phyloP scores from a whole-genome alignment of 2,329 filamentous ascomycete genomes.

The Thielaviopsis populi region DNA sequence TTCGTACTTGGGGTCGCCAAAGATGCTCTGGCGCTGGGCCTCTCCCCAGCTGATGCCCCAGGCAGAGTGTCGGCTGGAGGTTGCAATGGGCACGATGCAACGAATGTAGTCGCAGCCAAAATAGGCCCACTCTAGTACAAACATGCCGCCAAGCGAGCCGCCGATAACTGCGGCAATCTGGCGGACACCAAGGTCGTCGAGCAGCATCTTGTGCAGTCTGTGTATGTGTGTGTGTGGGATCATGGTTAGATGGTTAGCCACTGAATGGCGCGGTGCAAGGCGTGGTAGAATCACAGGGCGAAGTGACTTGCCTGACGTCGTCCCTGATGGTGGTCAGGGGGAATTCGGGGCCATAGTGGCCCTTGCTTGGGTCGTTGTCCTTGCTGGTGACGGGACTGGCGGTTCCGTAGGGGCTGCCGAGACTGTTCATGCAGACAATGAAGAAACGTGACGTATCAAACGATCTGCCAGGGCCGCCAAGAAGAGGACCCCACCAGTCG shows the following conservation, averaged over 20 bases:
- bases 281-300: neutral
- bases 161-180: slow-evolving; percentile 68
- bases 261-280: neutral
- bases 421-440: slow-evolving; percentile 70
- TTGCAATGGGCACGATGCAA: slow-evolving; percentile 69
- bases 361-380: slow-evolving; percentile 59
- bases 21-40: slow-evolving; percentile 82
- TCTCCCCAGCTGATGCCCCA: slow-evolving; percentile 90
- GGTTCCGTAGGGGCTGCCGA: slow-evolving; percentile 73
- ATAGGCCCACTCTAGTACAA: slow-evolving; percentile 84
- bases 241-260: slow-evolving; percentile 8
- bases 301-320: slow-evolving; percentile 66
- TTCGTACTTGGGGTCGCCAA: slow-evolving; percentile 95
- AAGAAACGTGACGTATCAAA: slow-evolving; percentile 78
- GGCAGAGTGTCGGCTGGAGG: slow-evolving; percentile 69
- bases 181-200: slow-evolving; percentile 66
- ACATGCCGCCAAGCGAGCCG: slow-evolving; percentile 78
- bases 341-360: slow-evolving; percentile 85
- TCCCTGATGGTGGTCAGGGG: slow-evolving; percentile 89
- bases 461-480: slow-evolving; percentile 61
- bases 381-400: slow-evolving; percentile 82
- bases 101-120: slow-evolving; percentile 75
- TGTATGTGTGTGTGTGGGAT: no score
- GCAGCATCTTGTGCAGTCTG: slow-evolving; percentile 62
- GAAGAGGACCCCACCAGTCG: slow-evolving; percentile 78